Base-by-base conservation (phyloP, 78 protist genomes). In the Speleostelium caveatum region DNA sequence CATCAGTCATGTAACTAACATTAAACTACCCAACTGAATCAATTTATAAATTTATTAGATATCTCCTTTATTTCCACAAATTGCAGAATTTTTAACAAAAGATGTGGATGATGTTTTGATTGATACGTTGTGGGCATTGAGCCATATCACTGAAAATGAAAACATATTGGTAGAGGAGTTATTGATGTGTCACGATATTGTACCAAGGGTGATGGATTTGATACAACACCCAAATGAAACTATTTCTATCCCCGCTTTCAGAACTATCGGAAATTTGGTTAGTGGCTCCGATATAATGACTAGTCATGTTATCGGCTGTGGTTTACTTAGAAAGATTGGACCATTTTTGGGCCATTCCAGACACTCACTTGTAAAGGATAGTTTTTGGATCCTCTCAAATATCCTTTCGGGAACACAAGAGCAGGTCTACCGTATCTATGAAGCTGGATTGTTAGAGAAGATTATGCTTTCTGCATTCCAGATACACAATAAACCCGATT, bases 181-280 rank as follows among this genome's bases (percentile, higher is more conserved):
- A n/a, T n/a, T n/a, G n/a, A n/a, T n/a, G 49, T 79, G 45, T 73
- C 98, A 45, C 73, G 96, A 41, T 98, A 98, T 92, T 99, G 98
- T 72, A 76, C 98, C 8, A 97, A 99, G 88, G 98, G 99, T 99
- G 86, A 99, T 98, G 98, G 94, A 97, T 99, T 45, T 96, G 98
- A 1, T 99, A 99, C 14, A 99, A 99, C 28, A 96, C 26, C 73
- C 32, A 12, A n/a, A n/a, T n/a, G n/a, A 21, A 24, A 56, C 28
- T 99, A 99, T n/a, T n/a, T n/a, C n/a, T n/a, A n/a, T n/a, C n/a
- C n/a, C n/a, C n/a, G n/a, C n/a, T n/a, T n/a, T n/a, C n/a, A n/a
- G n/a, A n/a, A n/a, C n/a, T n/a, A n/a, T n/a, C n/a, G n/a, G n/a
- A n/a, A n/a, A n/a, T n/a, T n/a, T n/a, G n/a, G n/a, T n/a, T n/a